Evolutionary conservation across 1,284 basidiomycete species (phyloP), one percentile per base, ranked within the genome.

Genomic region (Tilletia caries): DNA sequence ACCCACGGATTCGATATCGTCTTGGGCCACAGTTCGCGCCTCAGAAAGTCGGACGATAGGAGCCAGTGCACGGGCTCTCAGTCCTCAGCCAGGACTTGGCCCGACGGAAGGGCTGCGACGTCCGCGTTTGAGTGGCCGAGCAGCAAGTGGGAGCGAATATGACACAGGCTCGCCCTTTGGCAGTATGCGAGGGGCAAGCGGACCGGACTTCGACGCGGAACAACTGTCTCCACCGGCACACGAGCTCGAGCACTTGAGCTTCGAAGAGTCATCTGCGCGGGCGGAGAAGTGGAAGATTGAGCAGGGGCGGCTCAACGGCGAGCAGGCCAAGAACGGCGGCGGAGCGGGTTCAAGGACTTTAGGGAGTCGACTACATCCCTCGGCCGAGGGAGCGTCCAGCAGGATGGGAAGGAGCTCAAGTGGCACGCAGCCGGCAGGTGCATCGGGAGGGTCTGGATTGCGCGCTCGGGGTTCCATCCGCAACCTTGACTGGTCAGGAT

Each of bases 201-300:
- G 27, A 29, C 32, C 32, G 5, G 52, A 23, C 23, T 3, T 33
- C 32, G 27, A 6, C 0, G 10, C 58, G 1, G 58, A 29, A 4
- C 58, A 62, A 37, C 58, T 29, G 6, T 62, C 58, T 20, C 58
- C 58, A 34, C 58, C 58, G 23, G 58, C 29, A 20, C 58, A 62
- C 32, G 58, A 62, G 32, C 58, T 62, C 58, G 58, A 62, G 29
- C 58, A 29, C 3, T 37, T 62, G 32, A 62, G 29, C 13, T 62
- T 62, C 58, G 27, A 62, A 29, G 58, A 33, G 15, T 33, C 29
- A 4, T 33, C 58, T 20, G 58, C 20, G 5, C 58, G 58, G 29
- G 32, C 58, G 18, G 48, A 50, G 48, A 50, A 50, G 48, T 50
- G 48, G 48, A 18, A 50, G 13, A 20, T 6, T 50, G 48, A 50